A percentile compares a stretch with the other conserved stretches of the same genome.
phyloP scores from a whole-genome alignment of 75 land plant genomes.

The Selaginella moellendorffii region DNA sequence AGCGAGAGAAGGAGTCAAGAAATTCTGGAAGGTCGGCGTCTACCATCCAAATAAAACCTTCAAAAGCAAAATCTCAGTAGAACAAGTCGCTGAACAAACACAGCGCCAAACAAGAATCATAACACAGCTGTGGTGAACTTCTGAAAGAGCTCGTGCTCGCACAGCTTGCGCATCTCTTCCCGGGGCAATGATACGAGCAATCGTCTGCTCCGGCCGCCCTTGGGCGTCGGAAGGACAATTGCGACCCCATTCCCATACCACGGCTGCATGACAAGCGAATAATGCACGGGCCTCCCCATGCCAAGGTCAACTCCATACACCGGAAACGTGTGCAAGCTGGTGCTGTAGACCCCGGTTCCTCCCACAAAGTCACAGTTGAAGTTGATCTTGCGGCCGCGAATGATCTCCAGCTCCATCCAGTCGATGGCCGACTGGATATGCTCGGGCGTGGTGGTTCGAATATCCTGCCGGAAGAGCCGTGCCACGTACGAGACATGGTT shows the following conservation, averaged over 20 bases:
- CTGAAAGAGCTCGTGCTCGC: too few species aligned
- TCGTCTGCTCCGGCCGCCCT: background rate
- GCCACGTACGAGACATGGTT: background rate
- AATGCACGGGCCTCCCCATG: background rate
- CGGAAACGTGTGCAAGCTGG: background rate
- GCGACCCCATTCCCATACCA: background rate
- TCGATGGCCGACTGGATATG: constrained; percentile 1
- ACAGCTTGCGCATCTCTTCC: too few species aligned
- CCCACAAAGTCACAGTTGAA: background rate
- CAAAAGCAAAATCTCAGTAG: too few species aligned
- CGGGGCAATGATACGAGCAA: background rate
- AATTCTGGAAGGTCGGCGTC: too few species aligned
- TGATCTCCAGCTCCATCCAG: background rate
- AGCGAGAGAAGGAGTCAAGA: too few species aligned
- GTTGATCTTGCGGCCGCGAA: background rate
- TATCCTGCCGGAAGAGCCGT: background rate
- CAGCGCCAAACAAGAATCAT: too few species aligned
- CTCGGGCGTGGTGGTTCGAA: background rate
- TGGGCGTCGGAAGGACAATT: background rate
- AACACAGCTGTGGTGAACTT: too few species aligned
- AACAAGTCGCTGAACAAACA: too few species aligned
- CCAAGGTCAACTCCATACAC: background rate
- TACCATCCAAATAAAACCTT: too few species aligned
- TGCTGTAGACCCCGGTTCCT: background rate
- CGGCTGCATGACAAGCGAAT: background rate